phyloP scores from a whole-genome alignment of 2,329 filamentous ascomycete genomes.

The Fusarium neocosmosporiellum region DNA sequence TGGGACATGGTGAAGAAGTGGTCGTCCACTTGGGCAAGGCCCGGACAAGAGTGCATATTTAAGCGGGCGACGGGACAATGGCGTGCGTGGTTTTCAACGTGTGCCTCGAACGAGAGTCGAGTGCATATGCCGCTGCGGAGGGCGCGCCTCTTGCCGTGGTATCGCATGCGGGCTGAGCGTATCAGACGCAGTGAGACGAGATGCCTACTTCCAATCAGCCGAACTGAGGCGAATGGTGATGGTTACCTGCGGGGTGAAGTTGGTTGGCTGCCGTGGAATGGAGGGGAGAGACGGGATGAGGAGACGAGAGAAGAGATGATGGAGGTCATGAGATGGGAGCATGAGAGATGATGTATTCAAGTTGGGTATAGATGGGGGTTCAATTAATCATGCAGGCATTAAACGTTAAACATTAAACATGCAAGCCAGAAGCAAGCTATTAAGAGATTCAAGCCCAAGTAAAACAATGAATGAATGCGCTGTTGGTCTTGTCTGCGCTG shows the following conservation, averaged over 20 bases:
- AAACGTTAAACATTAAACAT: neutral
- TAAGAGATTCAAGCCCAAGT: neutral
- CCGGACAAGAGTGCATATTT: conserved; percentile 35
- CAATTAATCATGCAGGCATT: neutral
- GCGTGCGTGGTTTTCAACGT: conserved; percentile 6
- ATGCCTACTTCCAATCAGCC: conserved; percentile 36
- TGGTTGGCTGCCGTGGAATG: conserved; percentile 29
- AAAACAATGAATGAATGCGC: neutral
- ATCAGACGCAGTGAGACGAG: conserved; percentile 25
- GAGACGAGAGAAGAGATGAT: neutral
- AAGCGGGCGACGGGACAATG: conserved; percentile 17
- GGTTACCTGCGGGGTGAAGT: conserved; percentile 25
- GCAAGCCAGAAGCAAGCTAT: neutral
- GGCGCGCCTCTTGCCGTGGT: conserved; percentile 10
- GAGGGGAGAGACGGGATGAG: conserved; percentile 11
- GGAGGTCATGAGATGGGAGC: neutral
- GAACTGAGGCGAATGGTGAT: conserved; percentile 32
- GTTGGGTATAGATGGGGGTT: neutral
- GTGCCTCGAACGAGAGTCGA: conserved; percentile 28
- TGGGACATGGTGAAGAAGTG: conserved; percentile 15
- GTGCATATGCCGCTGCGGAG: conserved; percentile 41
- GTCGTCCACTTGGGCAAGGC: conserved; percentile 18
- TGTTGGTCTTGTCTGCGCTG: neutral
- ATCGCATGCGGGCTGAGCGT: conserved; percentile 18
- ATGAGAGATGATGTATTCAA: neutral